A percentile compares a stretch with the other conserved stretches of the same genome.
phyloP scores from a whole-genome alignment of 331 rosid species.

The Erythrophleum ivorense region DNA sequence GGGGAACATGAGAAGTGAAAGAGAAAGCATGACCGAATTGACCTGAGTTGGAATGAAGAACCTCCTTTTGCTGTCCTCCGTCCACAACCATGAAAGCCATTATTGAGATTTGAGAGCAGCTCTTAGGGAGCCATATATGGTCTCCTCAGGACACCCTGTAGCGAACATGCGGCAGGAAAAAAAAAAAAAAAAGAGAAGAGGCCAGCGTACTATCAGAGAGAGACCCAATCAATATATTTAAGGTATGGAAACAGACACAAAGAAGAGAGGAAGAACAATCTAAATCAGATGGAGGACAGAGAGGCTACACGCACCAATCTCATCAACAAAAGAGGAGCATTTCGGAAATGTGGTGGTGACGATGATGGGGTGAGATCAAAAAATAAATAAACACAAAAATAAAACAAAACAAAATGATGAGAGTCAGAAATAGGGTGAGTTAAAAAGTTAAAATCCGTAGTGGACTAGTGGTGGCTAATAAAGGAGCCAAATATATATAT shows the following conservation, averaged over 20 bases:
- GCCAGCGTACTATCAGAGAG: not conserved
- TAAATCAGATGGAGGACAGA: constrained; percentile 28
- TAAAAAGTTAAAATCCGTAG: constrained; percentile 36
- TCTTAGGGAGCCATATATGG: constrained; percentile 31
- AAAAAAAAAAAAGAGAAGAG: not conserved
- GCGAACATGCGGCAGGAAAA: not conserved
- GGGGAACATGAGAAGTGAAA: not conserved
- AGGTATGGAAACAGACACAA: not conserved
- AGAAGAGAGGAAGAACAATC: constrained; percentile 43
- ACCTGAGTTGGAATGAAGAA: constrained; percentile 59
- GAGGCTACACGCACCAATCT: constrained; percentile 43
- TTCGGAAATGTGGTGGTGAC: constrained; percentile 52
- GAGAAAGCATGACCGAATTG: constrained; percentile 17
- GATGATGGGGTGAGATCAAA: constrained; percentile 35
- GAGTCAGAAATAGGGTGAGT: constrained; percentile 35
- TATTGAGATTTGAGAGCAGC: constrained; percentile 37
- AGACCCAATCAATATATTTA: not conserved
- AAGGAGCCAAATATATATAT: not conserved
- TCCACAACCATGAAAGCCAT: constrained; percentile 41
- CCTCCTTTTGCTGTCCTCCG: constrained; percentile 36
- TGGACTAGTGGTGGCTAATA: not conserved
- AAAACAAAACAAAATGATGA: not conserved
- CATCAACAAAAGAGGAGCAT: constrained; percentile 37
- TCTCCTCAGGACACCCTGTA: constrained; percentile 38
- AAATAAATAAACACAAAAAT: too few species aligned